Evolutionary conservation across 495 filamentous ascomycete genomes (phyloP).

Genomic region (Extremus antarcticus): DNA sequence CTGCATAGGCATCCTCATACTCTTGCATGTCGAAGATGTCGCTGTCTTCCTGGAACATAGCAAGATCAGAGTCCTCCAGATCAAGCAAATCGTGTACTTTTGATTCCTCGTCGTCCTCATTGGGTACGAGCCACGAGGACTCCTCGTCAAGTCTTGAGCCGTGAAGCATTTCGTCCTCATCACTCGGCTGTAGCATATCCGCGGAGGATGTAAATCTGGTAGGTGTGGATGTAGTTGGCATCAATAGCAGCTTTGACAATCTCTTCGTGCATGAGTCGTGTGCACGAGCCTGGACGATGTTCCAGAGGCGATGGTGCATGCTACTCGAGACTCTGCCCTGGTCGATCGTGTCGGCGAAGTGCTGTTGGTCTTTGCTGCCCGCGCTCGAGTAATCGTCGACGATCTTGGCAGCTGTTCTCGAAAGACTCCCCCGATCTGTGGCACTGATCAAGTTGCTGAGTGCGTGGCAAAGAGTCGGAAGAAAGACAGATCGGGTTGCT

Average conservation of each 20-base stretch:
- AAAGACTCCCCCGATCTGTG: background rate
- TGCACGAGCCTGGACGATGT: background rate
- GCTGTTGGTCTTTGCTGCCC: background rate
- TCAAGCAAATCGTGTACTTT: background rate
- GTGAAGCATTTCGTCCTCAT: background rate
- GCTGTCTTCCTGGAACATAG: too few relatives aligned
- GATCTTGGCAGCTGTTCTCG: background rate
- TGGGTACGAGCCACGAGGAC: too few relatives aligned
- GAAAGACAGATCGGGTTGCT: slow-evolving; percentile 20
- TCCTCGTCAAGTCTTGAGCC: too few relatives aligned
- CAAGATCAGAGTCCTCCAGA: background rate
- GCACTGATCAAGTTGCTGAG: background rate
- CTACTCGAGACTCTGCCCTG: background rate
- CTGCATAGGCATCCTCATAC: background rate
- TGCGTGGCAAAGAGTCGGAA: slow-evolving; percentile 25
- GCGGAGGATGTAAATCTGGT: background rate
- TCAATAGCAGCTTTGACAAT: background rate
- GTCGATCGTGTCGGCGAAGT: background rate
- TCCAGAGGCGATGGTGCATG: background rate
- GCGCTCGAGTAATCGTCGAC: background rate
- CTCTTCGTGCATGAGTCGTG: background rate
- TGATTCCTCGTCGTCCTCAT: background rate
- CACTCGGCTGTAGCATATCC: background rate
- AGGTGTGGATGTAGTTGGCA: background rate
- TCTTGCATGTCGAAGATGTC: background rate